phyloP scores from a whole-genome alignment of 1,284 basidiomycete species.

The Ceratobasidium sp. region DNA sequence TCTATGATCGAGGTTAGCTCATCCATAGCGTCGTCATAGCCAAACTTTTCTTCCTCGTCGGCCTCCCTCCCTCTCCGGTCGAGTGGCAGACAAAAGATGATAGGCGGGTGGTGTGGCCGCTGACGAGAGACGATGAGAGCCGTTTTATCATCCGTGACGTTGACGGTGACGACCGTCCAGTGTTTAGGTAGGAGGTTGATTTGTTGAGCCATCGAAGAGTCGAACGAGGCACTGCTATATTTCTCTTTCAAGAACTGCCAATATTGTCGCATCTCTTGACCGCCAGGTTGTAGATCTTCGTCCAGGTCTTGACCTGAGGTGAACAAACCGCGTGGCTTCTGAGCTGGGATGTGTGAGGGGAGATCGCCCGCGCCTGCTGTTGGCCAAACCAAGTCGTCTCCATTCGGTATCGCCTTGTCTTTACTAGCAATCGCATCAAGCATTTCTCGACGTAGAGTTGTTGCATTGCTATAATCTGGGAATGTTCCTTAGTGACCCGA shows the following conservation, averaged over 20 bases:
- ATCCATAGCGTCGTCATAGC: slow-evolving; percentile 78
- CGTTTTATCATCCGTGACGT: slow-evolving; percentile 83
- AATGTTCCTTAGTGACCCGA: slow-evolving; percentile 20
- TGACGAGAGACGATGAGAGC: slow-evolving; percentile 90
- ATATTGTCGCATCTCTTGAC: slow-evolving; percentile 64
- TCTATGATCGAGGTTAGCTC: slow-evolving; percentile 87
- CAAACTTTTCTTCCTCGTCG: slow-evolving; percentile 77
- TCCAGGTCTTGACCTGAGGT: slow-evolving; percentile 52
- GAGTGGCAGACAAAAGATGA: slow-evolving; percentile 91
- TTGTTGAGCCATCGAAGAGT: slow-evolving; percentile 61
- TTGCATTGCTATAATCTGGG: slow-evolving; percentile 75
- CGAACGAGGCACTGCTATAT: slow-evolving; percentile 67
- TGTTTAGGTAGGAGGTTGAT: slow-evolving; percentile 72
- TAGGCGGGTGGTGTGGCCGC: slow-evolving; percentile 71
- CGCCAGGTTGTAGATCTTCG: slow-evolving; percentile 57
- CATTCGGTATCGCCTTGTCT: slow-evolving; percentile 49
- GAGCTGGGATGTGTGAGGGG: slow-evolving; percentile 48
- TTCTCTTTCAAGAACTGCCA: slow-evolving; percentile 71
- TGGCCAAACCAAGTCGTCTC: slow-evolving; percentile 79
- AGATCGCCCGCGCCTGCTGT: slow-evolving; percentile 56
- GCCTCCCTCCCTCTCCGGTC: slow-evolving; percentile 81
- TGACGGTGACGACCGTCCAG: slow-evolving; percentile 91
- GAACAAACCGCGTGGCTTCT: slow-evolving; percentile 13
- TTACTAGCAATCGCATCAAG: slow-evolving; percentile 75
- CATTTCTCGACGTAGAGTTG: slow-evolving; percentile 86